Percentiles rank a stretch among this genome's conserved stretches.
Conservation (phyloP, 345 rosid species). For the Xanthoceras sorbifolium region DNA sequence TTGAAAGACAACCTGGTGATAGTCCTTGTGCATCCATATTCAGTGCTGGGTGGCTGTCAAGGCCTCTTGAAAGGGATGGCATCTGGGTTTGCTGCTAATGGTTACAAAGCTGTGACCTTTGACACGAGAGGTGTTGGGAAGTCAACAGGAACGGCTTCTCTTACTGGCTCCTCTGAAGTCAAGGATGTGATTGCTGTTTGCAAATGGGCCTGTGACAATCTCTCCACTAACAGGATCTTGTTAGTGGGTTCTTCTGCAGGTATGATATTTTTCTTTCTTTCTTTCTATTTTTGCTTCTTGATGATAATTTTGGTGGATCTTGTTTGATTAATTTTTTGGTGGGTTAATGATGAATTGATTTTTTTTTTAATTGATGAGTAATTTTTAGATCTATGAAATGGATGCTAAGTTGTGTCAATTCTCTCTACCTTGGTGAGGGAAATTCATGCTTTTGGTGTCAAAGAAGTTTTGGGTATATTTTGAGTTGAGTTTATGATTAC, state of each 20-base stretch:
- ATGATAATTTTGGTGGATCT: neutral
- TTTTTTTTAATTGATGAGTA: conserved; percentile 11
- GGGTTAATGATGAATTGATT: conserved; percentile 8
- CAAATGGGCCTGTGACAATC: conserved; percentile 61
- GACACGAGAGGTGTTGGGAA: conserved; percentile 92
- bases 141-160: conserved; percentile 85
- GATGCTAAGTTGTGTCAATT: conserved; percentile 10
- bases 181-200: conserved; percentile 85
- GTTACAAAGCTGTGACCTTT: conserved; percentile 71
- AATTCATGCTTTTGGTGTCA: neutral
- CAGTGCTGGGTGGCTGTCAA: conserved; percentile 85
- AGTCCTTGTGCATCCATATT: conserved; percentile 89
- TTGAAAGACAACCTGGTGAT: conserved; percentile 40
- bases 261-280: conserved; percentile 17
- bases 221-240: conserved; percentile 59
- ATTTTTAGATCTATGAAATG: conserved; percentile 35
- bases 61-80: conserved; percentile 76
- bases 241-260: conserved; percentile 95
- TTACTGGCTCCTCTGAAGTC: conserved; percentile 80
- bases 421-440: neutral
- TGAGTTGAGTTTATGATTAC: conserved; percentile 5
- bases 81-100: conserved; percentile 56
- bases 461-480: neutral
- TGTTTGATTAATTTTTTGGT: conserved; percentile 3
- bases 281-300: no score